A percentile compares a stretch with the other conserved stretches of the same genome.
phyloP scores from a whole-genome alignment of 495 filamentous ascomycete species.

The Staphylotrichum longicolle region DNA sequence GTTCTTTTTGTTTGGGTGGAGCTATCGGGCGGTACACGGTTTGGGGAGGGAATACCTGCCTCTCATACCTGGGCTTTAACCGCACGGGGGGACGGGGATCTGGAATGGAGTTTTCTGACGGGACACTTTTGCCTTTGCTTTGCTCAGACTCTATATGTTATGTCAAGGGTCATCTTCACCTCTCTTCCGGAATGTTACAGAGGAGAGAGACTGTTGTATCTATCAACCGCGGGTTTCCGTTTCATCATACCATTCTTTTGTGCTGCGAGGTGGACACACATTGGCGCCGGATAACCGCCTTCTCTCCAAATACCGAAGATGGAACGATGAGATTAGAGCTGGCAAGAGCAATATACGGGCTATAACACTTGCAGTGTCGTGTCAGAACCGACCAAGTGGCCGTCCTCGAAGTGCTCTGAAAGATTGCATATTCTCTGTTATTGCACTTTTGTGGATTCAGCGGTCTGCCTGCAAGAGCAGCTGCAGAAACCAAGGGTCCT shows the following conservation, averaged over 20 bases:
- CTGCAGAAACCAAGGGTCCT: neutral
- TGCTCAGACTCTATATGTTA: neutral
- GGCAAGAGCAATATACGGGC: too few relatives aligned
- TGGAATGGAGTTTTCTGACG: constrained; percentile 9
- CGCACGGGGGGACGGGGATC: neutral
- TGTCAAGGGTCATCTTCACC: neutral
- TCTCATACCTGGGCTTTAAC: too few relatives aligned
- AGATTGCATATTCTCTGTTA: too few relatives aligned
- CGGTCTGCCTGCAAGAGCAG: neutral
- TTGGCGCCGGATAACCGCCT: too few relatives aligned
- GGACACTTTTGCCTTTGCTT: neutral
- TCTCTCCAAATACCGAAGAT: too few relatives aligned
- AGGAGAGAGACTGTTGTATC: neutral
- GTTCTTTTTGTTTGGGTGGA: constrained; percentile 13
- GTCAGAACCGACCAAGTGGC: too few relatives aligned
- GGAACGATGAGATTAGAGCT: too few relatives aligned
- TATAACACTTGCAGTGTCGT: too few relatives aligned
- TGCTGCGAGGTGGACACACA: too few relatives aligned
- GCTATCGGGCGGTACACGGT: constrained; percentile 6
- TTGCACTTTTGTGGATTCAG: neutral
- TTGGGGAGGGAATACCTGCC: neutral
- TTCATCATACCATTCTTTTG: neutral
- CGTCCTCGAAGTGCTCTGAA: too few relatives aligned
- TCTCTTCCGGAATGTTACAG: neutral
- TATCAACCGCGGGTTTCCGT: constrained; percentile 1